Base-by-base conservation (phyloP, 768 basidiomycete genomes). In the Polyporus arcularius region DNA sequence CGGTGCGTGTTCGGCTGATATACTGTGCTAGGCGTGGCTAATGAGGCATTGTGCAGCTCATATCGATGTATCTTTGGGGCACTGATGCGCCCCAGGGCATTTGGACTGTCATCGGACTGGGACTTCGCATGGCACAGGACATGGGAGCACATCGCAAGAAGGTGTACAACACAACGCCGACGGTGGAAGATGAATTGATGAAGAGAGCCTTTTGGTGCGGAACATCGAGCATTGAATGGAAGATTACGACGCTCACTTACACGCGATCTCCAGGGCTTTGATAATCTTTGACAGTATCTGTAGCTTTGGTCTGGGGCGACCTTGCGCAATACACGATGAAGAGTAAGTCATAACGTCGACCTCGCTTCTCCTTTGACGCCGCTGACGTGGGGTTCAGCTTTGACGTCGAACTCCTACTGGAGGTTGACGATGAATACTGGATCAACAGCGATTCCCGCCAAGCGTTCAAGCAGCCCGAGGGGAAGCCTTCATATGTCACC, bases 401-500 rank as follows among this genome's bases (percentile, higher is more conserved):
- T 64, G 90, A 92, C 63, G 74, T 87, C 4, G 89, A 90, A 43
- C 73, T 83, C 12, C 55, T 62, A 3, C 42, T 61, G 0, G 90
- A 92, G 70, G 86, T 92, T 9, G 90, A 95, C 62, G 87, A 88
- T 62, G 83, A 87, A 60, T 92, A 85, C 67, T 94, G 90, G 91
- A 80, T 85, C 11, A 73, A 73, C 40, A 73, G 75, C 35, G 84
- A 86, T 58, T 82, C 82, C 0, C 75, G 76, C 1, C 74, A 78
- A 46, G 79, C 77, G 12, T 90, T 89, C 70, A 74, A 80, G 54
- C 90, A 91, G 67, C 90, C 90, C 1, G 66, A 74, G 7, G 79
- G 75, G 8, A 83, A 79, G 67, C 83, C 85, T 0, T 86, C 85
- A 1, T 70, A 70, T 2, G 75, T 89, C 4, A 66, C 84, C 1